phyloP scores from a whole-genome alignment of 495 filamentous ascomycete genomes.

The Tuber aestivum region DNA sequence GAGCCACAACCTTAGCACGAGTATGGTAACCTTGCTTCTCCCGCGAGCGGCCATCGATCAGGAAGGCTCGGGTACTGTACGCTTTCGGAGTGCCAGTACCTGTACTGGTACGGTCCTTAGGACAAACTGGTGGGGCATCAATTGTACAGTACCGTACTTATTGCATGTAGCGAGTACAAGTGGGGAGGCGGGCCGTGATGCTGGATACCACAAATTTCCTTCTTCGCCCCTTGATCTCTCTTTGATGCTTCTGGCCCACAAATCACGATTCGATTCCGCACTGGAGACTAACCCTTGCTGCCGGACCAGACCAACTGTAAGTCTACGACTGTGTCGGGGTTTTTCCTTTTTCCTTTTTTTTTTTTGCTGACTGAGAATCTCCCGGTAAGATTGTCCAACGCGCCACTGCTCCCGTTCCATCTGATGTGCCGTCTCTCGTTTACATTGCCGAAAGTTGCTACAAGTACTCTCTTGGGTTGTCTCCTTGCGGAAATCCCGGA shows the following conservation, averaged over 20 bases:
- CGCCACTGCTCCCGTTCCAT: slow-evolving; percentile 21
- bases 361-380: slow-evolving; percentile 9
- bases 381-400: slow-evolving; percentile 27
- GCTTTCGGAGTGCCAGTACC: too few relatives aligned
- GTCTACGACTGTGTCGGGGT: neutral
- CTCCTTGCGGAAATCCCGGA: slow-evolving; percentile 7
- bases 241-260: neutral
- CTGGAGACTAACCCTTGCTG: neutral
- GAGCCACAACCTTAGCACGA: too few relatives aligned
- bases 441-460: slow-evolving; percentile 4
- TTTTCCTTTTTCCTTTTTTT: slow-evolving; percentile 3
- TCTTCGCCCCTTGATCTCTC: neutral
- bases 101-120: too few relatives aligned
- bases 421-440: slow-evolving; percentile 28
- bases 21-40: too few relatives aligned
- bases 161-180: too few relatives aligned
- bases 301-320: neutral
- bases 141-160: neutral
- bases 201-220: neutral
- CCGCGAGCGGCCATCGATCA: too few relatives aligned
- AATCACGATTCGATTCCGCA: neutral
- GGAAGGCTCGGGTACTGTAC: too few relatives aligned
- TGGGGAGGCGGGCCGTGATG: neutral
- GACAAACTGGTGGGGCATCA: too few relatives aligned
- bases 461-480: slow-evolving; percentile 7